Evolutionary conservation across 1,139 yeast genomes (phyloP).

Genomic region (Groenewaldozyma sp.): DNA sequence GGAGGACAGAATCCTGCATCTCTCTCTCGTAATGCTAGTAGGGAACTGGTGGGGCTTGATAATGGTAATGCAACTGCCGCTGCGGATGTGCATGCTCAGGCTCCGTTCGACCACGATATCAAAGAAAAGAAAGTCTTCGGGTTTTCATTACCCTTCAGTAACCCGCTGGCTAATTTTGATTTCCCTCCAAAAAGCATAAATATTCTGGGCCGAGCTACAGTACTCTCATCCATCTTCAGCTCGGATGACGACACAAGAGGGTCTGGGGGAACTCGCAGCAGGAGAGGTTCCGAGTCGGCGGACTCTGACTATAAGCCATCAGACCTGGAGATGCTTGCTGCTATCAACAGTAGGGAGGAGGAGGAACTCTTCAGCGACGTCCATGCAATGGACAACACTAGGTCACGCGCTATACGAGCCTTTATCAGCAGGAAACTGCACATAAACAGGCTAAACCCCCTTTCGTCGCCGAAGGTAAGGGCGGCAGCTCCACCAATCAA

Average conservation of each 20-base stretch:
- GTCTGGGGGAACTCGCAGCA: not conserved
- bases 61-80: not conserved
- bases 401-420: conserved; percentile 59
- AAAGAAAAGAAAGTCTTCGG: conserved; percentile 19
- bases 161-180: conserved; percentile 23
- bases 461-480: conserved; percentile 18
- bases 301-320: not conserved
- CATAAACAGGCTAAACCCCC: conserved; percentile 25
- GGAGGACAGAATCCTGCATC: conserved; percentile 19
- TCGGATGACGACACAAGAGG: conserved; percentile 2
- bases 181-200: conserved; percentile 10
- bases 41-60: not conserved
- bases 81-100: conserved; percentile 5
- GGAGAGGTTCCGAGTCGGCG: not conserved
- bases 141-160: conserved; percentile 26
- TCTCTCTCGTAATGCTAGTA: not conserved
- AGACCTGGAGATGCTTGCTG: conserved; percentile 10
- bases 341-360: conserved; percentile 35
- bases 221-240: conserved; percentile 6
- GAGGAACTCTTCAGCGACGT: conserved; percentile 45
- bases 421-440: conserved; percentile 46
- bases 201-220: conserved; percentile 7
- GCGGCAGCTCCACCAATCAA: conserved; percentile 37
- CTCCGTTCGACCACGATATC: conserved; percentile 4
- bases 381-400: conserved; percentile 54